A percentile compares a stretch with the other conserved stretches of the same genome.
Evolutionary conservation across 257 asterid genomes (phyloP).

Genomic region (Lantana camara): DNA sequence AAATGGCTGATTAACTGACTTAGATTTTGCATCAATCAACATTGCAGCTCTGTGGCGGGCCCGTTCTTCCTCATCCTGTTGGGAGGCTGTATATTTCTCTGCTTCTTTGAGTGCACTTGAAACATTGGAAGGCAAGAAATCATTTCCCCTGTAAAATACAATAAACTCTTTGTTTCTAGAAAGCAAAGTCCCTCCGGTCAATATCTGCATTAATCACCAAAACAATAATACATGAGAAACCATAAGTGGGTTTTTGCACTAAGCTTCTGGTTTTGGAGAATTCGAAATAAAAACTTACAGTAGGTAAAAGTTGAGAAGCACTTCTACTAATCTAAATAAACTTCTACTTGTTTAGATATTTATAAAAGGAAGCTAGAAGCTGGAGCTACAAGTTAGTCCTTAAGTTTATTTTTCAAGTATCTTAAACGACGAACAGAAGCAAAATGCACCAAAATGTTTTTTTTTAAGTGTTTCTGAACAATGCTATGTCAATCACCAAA

Average conservation of each 20-base stretch:
- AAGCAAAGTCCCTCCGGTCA: conserved; percentile 89
- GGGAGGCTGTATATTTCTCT: conserved; percentile 49
- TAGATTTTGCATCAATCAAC: conserved; percentile 37
- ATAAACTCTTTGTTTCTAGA: conserved; percentile 93
- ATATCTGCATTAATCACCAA: conserved; percentile 50
- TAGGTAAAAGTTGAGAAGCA: too few relatives aligned
- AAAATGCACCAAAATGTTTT: too few relatives aligned
- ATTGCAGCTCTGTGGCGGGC: conserved; percentile 68
- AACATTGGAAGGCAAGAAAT: conserved; percentile 72
- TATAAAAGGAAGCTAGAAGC: too few relatives aligned
- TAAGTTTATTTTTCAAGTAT: too few relatives aligned
- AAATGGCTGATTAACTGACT: conserved; percentile 47
- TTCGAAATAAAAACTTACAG: too few relatives aligned
- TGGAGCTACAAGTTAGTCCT: too few relatives aligned
- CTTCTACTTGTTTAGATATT: too few relatives aligned
- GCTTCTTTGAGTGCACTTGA: conserved; percentile 61
- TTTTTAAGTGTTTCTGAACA: too few relatives aligned
- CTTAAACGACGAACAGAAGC: too few relatives aligned
- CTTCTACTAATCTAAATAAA: too few relatives aligned
- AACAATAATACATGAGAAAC: conserved; percentile 3
- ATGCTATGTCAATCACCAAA: background rate
- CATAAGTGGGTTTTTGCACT: background rate
- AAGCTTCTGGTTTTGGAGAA: too few relatives aligned
- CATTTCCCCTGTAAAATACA: conserved; percentile 89
- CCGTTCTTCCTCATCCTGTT: conserved; percentile 81